These are phyloP conservation scores for Blastosporella zonata DNA, from an alignment of 1,284 basidiomycete species.

Conservation along the genomic window DNA sequence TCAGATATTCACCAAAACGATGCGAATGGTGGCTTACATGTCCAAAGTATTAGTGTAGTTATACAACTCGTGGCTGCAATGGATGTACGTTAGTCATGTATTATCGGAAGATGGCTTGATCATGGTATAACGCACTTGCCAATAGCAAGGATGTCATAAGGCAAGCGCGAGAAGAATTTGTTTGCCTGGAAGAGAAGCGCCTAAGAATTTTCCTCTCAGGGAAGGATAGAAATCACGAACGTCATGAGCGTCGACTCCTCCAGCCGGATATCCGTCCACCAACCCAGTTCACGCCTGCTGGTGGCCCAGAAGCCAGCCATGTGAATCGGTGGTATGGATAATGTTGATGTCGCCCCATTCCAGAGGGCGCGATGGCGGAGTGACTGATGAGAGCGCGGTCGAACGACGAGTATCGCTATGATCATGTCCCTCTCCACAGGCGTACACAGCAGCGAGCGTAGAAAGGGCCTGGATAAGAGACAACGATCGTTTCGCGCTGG, in stretches of 20 bases:
- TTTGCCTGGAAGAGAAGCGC: conserved; percentile 43
- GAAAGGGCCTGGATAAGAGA: conserved; percentile 14
- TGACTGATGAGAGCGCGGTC: conserved; percentile 37
- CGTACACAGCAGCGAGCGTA: conserved; percentile 23
- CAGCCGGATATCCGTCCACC: conserved; percentile 68
- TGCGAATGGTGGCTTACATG: conserved; percentile 44
- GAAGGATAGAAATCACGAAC: conserved; percentile 32
- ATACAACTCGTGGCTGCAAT: conserved; percentile 77
- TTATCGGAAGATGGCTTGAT: background rate
- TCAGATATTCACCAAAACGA: conserved; percentile 20
- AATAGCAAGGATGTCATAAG: conserved; percentile 82
- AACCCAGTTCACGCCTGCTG: conserved; percentile 68
- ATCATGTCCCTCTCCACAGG: conserved; percentile 32
- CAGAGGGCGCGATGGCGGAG: conserved; percentile 57
- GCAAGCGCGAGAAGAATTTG: conserved; percentile 69
- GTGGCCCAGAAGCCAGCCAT: conserved; percentile 82
- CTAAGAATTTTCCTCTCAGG: background rate
- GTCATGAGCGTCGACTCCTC: conserved; percentile 71
- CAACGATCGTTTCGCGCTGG: no score
- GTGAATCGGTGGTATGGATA: conserved; percentile 80
- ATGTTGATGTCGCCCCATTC: conserved; percentile 79
- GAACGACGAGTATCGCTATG: conserved; percentile 40
- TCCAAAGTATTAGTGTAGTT: conserved; percentile 73
- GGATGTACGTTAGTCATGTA: background rate
- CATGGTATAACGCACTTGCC: conserved; percentile 62